Base-by-base conservation (phyloP, 2,329 filamentous ascomycete genomes). In the Calonectria ilicicola region DNA sequence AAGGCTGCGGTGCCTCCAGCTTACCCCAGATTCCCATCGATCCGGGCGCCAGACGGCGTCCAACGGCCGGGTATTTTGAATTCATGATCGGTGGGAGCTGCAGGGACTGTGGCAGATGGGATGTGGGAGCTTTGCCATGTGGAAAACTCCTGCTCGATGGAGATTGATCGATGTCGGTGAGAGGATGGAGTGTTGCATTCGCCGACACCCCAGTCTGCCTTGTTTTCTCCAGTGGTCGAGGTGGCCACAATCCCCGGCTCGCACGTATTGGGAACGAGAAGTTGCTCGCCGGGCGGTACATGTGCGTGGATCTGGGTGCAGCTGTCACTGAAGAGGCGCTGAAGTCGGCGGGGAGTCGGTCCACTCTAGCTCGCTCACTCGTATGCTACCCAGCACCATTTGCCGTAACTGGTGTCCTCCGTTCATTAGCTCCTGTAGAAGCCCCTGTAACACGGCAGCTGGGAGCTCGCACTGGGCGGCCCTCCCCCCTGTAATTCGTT, bases 11-110 rank as follows among this genome's bases (percentile, higher is more conserved):
- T 62, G 71, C 72, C 56, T 42, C 58, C 23, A 56, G 47, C 38
- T 70, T 73, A 67, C 72, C 72, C 72, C 68, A 67, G 68, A 71
- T 71, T 73, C 58, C 68, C 68, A 68, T 60, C 40, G 35, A 53
- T n/a, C 64, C 67, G 70, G 71, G 67, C 69, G 58, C 19, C 60
- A 51, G 47, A 64, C 46, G 67, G 58, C 66, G 70, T 46, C 68
- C 40, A 70, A 38, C 62, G 53, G 62, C 63, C 68, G 68, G 68
- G 68, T 70, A 53, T 70, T 70, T 46, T 66, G 63, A 21, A 66
- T 66, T 69, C 29, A 46, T 69, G 70, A 69, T 70, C 65, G 56
- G 51, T 67, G 49, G 49, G 26, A 68, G 60, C 68, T 69, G 65
- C 70, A 69, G 70, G 70, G 70, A 65, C 53, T 56, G 51, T 23